Evolutionary conservation across 176 grass and related monocot genomes (phyloP).

Genomic region (Thalia dealbata): DNA sequence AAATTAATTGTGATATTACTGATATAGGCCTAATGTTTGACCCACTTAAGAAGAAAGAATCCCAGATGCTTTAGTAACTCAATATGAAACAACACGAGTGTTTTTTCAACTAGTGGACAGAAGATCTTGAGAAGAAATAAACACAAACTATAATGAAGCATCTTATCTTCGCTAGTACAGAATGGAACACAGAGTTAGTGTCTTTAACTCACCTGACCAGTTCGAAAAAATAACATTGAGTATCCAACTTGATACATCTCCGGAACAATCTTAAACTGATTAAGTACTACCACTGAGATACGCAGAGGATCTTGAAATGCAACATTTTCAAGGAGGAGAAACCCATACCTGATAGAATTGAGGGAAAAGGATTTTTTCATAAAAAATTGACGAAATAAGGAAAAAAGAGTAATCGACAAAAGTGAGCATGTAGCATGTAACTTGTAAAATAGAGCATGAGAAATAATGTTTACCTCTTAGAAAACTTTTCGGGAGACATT

Average conservation of each 20-base stretch:
- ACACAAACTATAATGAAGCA: too few relatives aligned
- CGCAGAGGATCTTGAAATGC: conserved; percentile 87
- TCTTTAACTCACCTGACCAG: conserved; percentile 64
- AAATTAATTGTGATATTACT: too few relatives aligned
- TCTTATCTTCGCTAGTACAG: too few relatives aligned
- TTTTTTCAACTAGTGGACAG: too few relatives aligned
- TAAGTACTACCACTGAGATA: conserved; percentile 95
- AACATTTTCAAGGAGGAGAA: conserved; percentile 85
- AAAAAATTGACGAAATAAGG: too few relatives aligned
- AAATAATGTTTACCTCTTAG: conserved; percentile 46
- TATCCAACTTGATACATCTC: conserved; percentile 99
- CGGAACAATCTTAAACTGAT: conserved; percentile 91
- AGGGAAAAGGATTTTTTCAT: conserved; percentile 11
- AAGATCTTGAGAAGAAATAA: too few relatives aligned
- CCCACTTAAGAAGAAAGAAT: too few relatives aligned
- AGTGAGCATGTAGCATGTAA: not conserved
- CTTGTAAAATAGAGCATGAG: not conserved
- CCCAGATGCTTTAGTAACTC: too few relatives aligned
- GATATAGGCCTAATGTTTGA: too few relatives aligned
- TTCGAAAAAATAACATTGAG: conserved; percentile 96
- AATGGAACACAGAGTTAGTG: not conserved
- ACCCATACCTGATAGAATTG: conserved; percentile 58
- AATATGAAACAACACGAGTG: too few relatives aligned
- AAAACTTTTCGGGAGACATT: conserved; percentile 99
- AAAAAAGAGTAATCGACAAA: conserved; percentile 8